Conservation (phyloP, 495 filamentous ascomycete species). For the Penicillium cosmopolitanum region DNA sequence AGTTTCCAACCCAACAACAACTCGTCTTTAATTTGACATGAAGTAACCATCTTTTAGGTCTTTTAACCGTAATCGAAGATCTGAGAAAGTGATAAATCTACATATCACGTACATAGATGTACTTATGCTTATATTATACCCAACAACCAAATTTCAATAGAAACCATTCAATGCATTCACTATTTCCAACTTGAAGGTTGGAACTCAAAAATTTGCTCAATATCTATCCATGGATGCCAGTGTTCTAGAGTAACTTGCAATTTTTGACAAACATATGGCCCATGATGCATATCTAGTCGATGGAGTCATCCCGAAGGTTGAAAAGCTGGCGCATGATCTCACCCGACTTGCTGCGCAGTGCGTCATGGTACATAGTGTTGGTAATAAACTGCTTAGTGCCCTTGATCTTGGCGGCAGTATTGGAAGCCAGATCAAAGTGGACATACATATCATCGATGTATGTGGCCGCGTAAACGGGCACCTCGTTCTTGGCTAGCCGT, state of each 20-base stretch:
- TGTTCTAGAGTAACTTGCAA: neutral
- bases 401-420: constrained; percentile 75
- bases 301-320: constrained; percentile 68
- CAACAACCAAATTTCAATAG: neutral
- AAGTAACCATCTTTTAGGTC: constrained; percentile 22
- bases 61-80: constrained; percentile 23
- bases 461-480: constrained; percentile 86
- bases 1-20: neutral
- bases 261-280: neutral
- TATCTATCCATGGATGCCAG: neutral
- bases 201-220: neutral
- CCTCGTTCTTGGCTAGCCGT: constrained; percentile 74
- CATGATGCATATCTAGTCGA: constrained; percentile 55
- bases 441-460: constrained; percentile 97
- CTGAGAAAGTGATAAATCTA: constrained; percentile 1
- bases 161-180: neutral
- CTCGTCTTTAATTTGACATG: neutral
- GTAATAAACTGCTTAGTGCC: constrained; percentile 81
- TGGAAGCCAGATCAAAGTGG: constrained; percentile 69
- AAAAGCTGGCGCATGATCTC: constrained; percentile 75
- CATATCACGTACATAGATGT: neutral
- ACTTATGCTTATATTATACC: constrained; percentile 2
- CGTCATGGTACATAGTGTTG: constrained; percentile 86
- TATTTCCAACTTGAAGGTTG: too few relatives aligned
- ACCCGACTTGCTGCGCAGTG: constrained; percentile 68